Evolutionary conservation across 768 basidiomycete genomes (phyloP), one percentile per base, ranked within the genome.

Genomic region (Lactarius akahatsu): DNA sequence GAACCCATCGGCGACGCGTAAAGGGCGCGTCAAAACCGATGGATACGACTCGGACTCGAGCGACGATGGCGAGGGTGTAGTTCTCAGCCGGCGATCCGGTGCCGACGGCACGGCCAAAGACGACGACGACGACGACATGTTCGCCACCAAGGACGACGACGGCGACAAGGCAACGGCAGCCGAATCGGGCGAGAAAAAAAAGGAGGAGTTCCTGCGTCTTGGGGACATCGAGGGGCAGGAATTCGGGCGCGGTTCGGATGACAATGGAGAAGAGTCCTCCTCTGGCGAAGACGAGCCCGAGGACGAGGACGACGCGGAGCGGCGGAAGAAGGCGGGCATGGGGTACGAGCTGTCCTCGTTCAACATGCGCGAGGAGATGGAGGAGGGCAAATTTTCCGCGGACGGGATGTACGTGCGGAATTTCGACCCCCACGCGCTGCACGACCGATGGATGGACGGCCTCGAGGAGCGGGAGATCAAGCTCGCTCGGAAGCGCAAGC

Each of bases 361-460:
- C 86, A 96, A 99, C 76, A 98, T 99, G 96, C 89, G 95, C 69
- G 90, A 93, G 72, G 97, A 99, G 82, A 96, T 98, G 90, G 90
- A 94, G 73, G 96, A 98, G 78, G 97, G 97, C 45, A 93, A 94
- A 74, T 98, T 99, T 80, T 89, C 92, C 5, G 91, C 91, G 66
- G 96, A 98, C 74, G 97, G 97, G 57, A 90, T 77, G 72, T 94
- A 94, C 74, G 86, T 91, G 58, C 88, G 90, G 70, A 83, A 89
- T 13, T 88, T 89, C 74, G 97, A 99, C 76, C 92, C 91, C 1
- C 90, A 95, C 74, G 93, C 89, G 30, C 85, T 90, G 45, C 95
- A 99, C 75, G 97, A 99, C 77, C 85, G 85, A 40, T 99, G 97
- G 97, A 90, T 99, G 86, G 92, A 94, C n/a, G 88, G 86, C 1